Evolutionary conservation across 495 filamentous ascomycete species (phyloP), one percentile per base, ranked within the genome.

Genomic region (Xylaria castorea): DNA sequence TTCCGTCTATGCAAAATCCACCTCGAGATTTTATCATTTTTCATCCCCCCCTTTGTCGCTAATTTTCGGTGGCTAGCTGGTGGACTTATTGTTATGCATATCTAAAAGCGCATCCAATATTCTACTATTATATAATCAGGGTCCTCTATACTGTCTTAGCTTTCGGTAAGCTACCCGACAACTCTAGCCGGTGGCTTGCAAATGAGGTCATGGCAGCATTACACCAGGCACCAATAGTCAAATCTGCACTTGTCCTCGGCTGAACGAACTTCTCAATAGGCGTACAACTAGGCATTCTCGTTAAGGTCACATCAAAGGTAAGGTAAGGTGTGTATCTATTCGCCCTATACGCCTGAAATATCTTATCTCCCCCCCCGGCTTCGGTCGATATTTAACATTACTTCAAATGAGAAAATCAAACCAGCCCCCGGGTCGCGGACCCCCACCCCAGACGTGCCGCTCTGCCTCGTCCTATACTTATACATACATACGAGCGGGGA

Each of bases 401-500:
- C 2, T 5, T 27, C 4, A 27, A 30, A 27, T 64, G 38, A 42
- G 61, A 64, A 25, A 44, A 44, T 27, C 11, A 34, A 32, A 36
- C 14, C 27, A 12, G 66, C 44, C 50, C 50, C 66, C 30, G 22
- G n/a, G 36, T 38, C 48, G 36, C 61, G 61, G 11, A 63, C 60
- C n/a, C 53, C 53, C 25, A 20, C 18, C 38, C n/a, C 36, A 64
- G n/a, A 46, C 12, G 9, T 46, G n/a, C 11, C n/a, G 32, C 32
- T 25, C 27, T 32, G 66, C 66, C 66, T 68, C 30, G 25, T 68
- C 11, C 66, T 55, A 44, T 42, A 44, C 22, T 57, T 40, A 55
- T 3, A 55, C 34, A 50, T 20, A 42, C 50, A 36, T 53, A 46
- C 46, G 20, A 18, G 66, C 66, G 66, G 66, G 66, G 66, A 68